Evolutionary conservation across 768 basidiomycete genomes (phyloP), one percentile per base, ranked within the genome.

Genomic region (Tremella fuciformis): DNA sequence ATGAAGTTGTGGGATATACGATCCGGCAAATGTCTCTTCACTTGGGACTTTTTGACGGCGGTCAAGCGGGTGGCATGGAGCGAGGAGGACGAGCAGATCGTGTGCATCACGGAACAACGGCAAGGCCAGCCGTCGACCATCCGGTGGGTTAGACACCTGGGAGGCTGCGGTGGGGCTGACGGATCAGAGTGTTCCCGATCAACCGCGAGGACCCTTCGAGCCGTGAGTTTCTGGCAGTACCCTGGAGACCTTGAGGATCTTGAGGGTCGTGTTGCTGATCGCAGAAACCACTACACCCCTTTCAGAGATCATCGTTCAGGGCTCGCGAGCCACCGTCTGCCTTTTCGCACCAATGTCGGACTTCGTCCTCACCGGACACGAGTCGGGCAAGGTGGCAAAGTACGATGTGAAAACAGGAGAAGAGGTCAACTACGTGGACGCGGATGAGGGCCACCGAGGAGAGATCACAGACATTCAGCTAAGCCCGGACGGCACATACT

Each of bases 1-100:
- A 83, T 99, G 77, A 85, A 87, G 62, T 81, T 99, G 8, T 99
- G 94, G 96, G 82, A 83, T 47, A 89, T 97, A 26, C 80, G 84
- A 50, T 88, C 86, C 3, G 96, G 94, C 58, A 91, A 96, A 79
- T 92, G 90, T 73, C 81, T 99, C 46, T 89, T 86, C 76, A 87
- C 84, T 2, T 99, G 96, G 96, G 94, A 98, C 77, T 97, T 96
- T 82, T 89, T 89, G 37, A 98, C 94, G 0, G 96, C 96, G 3
- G 89, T 99, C 67, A 98, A 97, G 82, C 83, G 94, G 46, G 94
- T 98, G 21, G 84, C 86, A 7, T 97, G 94, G 82, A 91, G 61
- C 37, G 72, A 74, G 62, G 74, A 74, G 42, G 75, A 75, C 62
- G 66, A 84, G 21, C 83, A 85, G 68, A 81, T 98, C 34, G 86